Conservation (phyloP, 176 grass and related monocot genomes). For the Aegilops speltoides region DNA sequence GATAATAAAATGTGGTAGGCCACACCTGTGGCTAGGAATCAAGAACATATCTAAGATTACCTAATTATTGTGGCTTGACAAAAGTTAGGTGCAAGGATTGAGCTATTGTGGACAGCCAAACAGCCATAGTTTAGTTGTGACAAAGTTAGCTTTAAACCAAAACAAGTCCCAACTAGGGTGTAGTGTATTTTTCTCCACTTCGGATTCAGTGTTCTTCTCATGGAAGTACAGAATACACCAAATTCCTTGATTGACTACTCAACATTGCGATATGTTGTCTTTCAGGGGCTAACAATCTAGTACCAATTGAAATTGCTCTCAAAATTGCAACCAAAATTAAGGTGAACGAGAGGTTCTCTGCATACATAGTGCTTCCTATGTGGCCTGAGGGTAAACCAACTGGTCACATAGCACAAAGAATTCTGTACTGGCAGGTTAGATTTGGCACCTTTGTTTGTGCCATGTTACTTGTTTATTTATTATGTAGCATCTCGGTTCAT, state of each 20-base stretch:
- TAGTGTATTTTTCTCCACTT: not conserved
- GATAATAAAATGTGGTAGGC: too few relatives aligned
- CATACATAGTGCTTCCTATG: constrained; percentile 84
- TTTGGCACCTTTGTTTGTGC: not conserved
- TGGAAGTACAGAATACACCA: not conserved
- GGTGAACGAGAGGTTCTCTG: constrained; percentile 80
- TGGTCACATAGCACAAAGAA: constrained; percentile 60
- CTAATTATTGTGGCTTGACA: too few relatives aligned
- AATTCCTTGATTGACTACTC: not conserved
- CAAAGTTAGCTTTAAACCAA: not conserved
- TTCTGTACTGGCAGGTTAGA: constrained; percentile 86
- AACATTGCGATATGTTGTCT: not conserved
- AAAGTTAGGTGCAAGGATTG: too few relatives aligned
- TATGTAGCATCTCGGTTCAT: not conserved
- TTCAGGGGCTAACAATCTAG: constrained; percentile 85
- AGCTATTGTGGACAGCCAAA: not conserved
- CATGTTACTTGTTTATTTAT: not conserved
- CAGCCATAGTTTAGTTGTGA: not conserved
- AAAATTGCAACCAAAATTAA: constrained; percentile 98
- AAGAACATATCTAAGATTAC: too few relatives aligned
- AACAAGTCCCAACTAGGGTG: not conserved
- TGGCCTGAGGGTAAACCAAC: constrained; percentile 97
- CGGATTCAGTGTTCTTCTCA: not conserved
- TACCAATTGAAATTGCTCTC: constrained; percentile 84
- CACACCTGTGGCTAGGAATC: too few relatives aligned